Conservation (phyloP, 768 basidiomycete species). For the Termitomyces sp. region DNA sequence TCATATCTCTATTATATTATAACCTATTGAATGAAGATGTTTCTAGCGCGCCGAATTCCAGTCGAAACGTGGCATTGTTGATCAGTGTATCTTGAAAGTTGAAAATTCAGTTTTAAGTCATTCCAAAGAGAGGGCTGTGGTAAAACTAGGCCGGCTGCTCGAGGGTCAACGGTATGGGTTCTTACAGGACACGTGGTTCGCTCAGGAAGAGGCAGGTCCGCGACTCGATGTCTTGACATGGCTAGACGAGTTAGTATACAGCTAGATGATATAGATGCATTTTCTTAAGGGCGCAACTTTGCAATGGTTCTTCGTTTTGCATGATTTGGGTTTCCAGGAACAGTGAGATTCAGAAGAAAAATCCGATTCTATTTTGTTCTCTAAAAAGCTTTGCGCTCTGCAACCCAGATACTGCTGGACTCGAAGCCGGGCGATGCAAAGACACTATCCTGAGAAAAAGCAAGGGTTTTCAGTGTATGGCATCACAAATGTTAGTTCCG, state of each 20-base stretch:
- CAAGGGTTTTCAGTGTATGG: background rate
- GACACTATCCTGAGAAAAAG: constrained; percentile 50
- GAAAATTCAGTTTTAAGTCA: constrained; percentile 15
- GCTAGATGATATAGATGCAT: constrained; percentile 2
- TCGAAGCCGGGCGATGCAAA: constrained; percentile 64
- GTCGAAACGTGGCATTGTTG: constrained; percentile 64
- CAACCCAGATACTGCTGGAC: constrained; percentile 71
- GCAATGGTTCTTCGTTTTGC: background rate
- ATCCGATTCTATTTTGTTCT: constrained; percentile 21
- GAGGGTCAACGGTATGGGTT: constrained; percentile 31
- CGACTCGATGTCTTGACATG: constrained; percentile 13
- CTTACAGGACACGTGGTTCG: constrained; percentile 8
- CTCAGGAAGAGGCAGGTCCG: constrained; percentile 5
- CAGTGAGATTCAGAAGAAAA: background rate
- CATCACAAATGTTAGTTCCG: background rate
- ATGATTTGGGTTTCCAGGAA: background rate
- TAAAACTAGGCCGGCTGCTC: constrained; percentile 9
- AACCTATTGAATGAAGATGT: background rate
- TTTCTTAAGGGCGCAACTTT: background rate
- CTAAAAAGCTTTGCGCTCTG: constrained; percentile 41
- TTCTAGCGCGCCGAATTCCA: constrained; percentile 40
- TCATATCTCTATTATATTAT: constrained; percentile 1
- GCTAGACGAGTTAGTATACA: constrained; percentile 11
- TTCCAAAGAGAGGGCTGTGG: background rate
- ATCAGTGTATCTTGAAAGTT: constrained; percentile 34